Evolutionary conservation across 805 yeast genomes (phyloP).

Genomic region (Maudiozyma bulderi): DNA sequence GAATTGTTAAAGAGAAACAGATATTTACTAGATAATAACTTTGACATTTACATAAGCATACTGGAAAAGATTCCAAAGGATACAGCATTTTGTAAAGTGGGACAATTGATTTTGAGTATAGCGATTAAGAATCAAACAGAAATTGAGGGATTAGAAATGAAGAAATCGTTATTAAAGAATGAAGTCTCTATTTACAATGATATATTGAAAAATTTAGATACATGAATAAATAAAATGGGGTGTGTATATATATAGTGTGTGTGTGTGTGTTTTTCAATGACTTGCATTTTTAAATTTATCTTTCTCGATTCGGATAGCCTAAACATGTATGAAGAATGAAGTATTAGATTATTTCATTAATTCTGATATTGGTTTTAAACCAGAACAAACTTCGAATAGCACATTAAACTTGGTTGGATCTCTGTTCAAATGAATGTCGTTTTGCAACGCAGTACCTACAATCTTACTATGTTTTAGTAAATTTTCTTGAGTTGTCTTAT

Average conservation of each 20-base stretch:
- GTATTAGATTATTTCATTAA: slow-evolving; percentile 5
- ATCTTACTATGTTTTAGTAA: slow-evolving; percentile 14
- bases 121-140: slow-evolving; percentile 7
- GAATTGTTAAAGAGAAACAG: slow-evolving; percentile 16
- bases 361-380: slow-evolving; percentile 21
- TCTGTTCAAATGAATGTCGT: slow-evolving; percentile 8
- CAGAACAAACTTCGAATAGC: slow-evolving; percentile 25
- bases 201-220: slow-evolving; percentile 4
- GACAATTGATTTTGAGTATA: slow-evolving; percentile 10
- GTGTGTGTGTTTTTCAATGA: background rate
- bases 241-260: background rate
- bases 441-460: slow-evolving; percentile 20
- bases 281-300: background rate
- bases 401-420: slow-evolving; percentile 10
- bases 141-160: slow-evolving; percentile 8
- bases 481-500: slow-evolving; percentile 10
- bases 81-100: slow-evolving; percentile 8
- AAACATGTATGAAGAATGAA: background rate
- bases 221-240: slow-evolving; percentile 2
- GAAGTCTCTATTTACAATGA: slow-evolving; percentile 10
- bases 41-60: slow-evolving; percentile 6
- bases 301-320: background rate
- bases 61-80: slow-evolving; percentile 13
- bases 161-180: slow-evolving; percentile 18
- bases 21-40: slow-evolving; percentile 3